Percentiles rank a stretch among this genome's conserved stretches.
phyloP scores from a whole-genome alignment of 2,329 filamentous ascomycete species.

The Macrophomina tecta region DNA sequence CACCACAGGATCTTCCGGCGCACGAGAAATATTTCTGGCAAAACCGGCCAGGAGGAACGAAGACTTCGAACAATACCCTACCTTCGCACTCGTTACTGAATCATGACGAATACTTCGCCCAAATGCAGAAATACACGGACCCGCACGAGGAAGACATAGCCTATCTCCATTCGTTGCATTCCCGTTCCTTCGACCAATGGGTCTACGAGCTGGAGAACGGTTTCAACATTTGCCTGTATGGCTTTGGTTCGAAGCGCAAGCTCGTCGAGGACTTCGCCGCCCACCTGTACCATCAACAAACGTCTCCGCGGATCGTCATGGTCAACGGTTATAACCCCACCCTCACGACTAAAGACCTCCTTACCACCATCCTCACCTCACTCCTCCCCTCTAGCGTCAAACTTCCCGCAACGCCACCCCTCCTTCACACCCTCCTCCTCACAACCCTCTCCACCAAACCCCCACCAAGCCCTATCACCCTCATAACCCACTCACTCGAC shows the following conservation, averaged over 20 bases:
- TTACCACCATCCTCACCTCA: constrained; percentile 71
- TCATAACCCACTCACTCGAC: constrained; percentile 85
- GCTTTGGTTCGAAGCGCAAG: constrained; percentile 85
- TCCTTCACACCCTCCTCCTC: constrained; percentile 72
- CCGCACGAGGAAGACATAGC: constrained; percentile 72
- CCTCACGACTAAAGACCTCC: constrained; percentile 70
- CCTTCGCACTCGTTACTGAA: constrained; percentile 76
- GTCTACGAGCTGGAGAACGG: constrained; percentile 83
- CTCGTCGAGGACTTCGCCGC: constrained; percentile 78
- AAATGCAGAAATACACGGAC: constrained; percentile 69
- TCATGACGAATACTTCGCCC: constrained; percentile 88
- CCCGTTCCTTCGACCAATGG: constrained; percentile 89
- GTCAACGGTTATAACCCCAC: constrained; percentile 82
- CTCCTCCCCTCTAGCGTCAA: constrained; percentile 59
- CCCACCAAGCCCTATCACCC: constrained; percentile 37
- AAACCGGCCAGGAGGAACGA: constrained; percentile 78
- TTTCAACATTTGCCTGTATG: constrained; percentile 90
- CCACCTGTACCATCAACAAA: constrained; percentile 63
- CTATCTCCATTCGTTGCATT: constrained; percentile 76
- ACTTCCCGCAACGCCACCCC: constrained; percentile 68
- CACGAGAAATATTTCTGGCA: constrained; percentile 95
- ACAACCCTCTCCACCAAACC: constrained; percentile 59
- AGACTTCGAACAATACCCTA: constrained; percentile 87
- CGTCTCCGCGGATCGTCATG: constrained; percentile 70
- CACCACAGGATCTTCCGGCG: constrained; percentile 79